Evolutionary conservation across 257 asterid species (phyloP).

Genomic region (Scutellaria galericulata): DNA sequence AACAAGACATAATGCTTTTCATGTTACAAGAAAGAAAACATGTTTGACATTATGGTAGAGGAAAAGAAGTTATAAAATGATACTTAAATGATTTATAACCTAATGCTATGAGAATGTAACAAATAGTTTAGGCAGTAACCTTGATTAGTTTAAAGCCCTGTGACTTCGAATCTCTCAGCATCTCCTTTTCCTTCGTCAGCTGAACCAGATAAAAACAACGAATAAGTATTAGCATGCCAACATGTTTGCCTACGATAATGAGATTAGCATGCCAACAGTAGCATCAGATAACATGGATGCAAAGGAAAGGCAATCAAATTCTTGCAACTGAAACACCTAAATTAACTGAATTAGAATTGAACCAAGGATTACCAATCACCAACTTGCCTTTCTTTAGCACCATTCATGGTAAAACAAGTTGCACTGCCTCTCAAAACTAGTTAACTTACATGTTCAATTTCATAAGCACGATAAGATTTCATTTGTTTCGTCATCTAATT

Average conservation of each 20-base stretch:
- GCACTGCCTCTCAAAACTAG: neutral
- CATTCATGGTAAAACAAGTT: neutral
- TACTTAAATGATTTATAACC: conserved; percentile 11
- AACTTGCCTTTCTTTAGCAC: neutral
- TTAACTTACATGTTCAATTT: neutral
- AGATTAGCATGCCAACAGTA: conserved; percentile 15
- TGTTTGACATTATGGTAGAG: conserved; percentile 4
- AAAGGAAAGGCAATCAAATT: conserved; percentile 8
- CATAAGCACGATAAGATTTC: neutral
- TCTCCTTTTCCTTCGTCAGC: conserved; percentile 77
- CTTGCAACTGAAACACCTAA: conserved; percentile 13
- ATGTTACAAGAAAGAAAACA: conserved; percentile 13
- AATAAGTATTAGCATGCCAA: conserved; percentile 12
- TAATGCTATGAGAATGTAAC: conserved; percentile 9
- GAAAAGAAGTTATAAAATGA: neutral
- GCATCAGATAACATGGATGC: neutral
- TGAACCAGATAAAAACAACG: conserved; percentile 43
- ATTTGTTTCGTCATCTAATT: neutral
- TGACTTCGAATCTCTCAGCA: conserved; percentile 68
- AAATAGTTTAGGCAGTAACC: conserved; percentile 46
- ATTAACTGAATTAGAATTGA: neutral
- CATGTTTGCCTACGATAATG: conserved; percentile 2
- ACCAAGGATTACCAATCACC: neutral
- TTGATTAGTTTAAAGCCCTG: conserved; percentile 76
- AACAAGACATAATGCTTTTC: conserved; percentile 8